Conservation (phyloP, 139 green algal species). For the Chlorella sorokiniana region DNA sequence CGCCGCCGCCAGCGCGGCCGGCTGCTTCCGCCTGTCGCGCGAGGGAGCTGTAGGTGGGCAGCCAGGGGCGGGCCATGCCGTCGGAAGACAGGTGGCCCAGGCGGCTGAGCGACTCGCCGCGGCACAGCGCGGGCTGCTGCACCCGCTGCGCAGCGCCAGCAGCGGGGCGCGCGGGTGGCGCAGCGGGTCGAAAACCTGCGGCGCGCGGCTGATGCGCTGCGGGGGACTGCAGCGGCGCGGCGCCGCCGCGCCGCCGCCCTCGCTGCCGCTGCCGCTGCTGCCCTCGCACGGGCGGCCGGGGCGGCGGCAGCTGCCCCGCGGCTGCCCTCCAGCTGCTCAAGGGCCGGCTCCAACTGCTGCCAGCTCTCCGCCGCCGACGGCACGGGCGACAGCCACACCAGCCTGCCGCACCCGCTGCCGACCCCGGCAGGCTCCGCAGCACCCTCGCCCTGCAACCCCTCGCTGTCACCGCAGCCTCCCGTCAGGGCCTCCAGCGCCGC, state of each 20-base stretch:
- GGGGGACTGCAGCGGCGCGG: not conserved
- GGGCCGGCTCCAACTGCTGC: conserved; percentile 37
- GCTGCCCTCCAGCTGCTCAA: conserved; percentile 24
- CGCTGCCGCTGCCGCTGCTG: not conserved
- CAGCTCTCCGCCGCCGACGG: conserved; percentile 9
- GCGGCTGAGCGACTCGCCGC: conserved; percentile 32
- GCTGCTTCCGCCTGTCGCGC: conserved; percentile 5
- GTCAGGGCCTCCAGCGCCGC: not conserved
- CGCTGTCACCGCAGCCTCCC: not conserved
- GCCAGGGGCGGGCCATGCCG: conserved; percentile 33
- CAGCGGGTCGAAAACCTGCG: conserved; percentile 1
- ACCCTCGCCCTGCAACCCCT: not conserved
- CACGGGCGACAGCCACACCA: conserved; percentile 19
- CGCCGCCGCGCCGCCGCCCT: not conserved
- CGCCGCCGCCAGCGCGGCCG: not conserved
- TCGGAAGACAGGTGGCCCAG: conserved; percentile 40
- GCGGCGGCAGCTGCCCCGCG: not conserved
- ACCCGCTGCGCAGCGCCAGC: conserved; percentile 28
- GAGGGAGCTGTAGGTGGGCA: conserved; percentile 37
- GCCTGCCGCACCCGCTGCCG: not conserved
- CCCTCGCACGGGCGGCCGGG: too few species aligned
- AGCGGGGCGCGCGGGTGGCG: conserved; percentile 5
- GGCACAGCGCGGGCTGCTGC: conserved; percentile 30
- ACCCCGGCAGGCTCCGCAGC: not conserved
- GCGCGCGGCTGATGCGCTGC: conserved; percentile 4